Evolutionary conservation across 2,329 filamentous ascomycete genomes (phyloP).

Genomic region (Cladosporium sp.): DNA sequence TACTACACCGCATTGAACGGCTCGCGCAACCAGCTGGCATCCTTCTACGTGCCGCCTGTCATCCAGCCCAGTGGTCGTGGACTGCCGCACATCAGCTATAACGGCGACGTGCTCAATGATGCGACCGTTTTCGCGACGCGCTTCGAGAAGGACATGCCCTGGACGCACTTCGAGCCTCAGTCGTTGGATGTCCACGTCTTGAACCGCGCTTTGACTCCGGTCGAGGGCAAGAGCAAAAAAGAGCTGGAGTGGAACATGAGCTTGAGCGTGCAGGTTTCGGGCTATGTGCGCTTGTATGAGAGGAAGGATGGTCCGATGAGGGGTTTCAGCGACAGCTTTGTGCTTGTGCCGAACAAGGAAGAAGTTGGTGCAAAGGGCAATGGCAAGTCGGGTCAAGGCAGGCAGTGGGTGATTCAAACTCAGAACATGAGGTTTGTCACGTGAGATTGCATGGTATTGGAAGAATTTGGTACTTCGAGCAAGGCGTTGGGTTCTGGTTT

Average conservation of each 20-base stretch:
- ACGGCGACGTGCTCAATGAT: conserved; percentile 67
- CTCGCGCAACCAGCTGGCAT: conserved; percentile 57
- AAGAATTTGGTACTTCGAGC: conserved; percentile 14
- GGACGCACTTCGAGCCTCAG: conserved; percentile 70
- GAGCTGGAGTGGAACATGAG: conserved; percentile 62
- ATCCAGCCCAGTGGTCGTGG: conserved; percentile 55
- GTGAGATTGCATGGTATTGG: conserved; percentile 29
- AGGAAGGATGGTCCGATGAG: conserved; percentile 62
- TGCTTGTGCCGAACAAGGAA: conserved; percentile 67
- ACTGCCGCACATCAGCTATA: conserved; percentile 72
- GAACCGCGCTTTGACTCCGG: conserved; percentile 55
- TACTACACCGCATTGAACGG: conserved; percentile 76
- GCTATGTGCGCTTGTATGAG: conserved; percentile 67
- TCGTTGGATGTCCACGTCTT: conserved; percentile 76
- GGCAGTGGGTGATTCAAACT: conserved; percentile 45
- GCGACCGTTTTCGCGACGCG: conserved; percentile 68
- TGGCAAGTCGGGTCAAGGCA: conserved; percentile 36
- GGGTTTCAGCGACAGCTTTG: conserved; percentile 77
- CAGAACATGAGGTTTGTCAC: conserved; percentile 49
- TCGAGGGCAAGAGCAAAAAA: conserved; percentile 35
- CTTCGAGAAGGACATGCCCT: conserved; percentile 66
- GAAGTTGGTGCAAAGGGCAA: conserved; percentile 35
- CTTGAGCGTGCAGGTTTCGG: conserved; percentile 72
- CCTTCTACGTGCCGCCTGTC: conserved; percentile 70
- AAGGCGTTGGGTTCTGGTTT: conserved; percentile 11